A percentile compares a stretch with the other conserved stretches of the same genome.
Evolutionary conservation across 441 rosid species (phyloP).

Genomic region (Arabidopsis hybrid): DNA sequence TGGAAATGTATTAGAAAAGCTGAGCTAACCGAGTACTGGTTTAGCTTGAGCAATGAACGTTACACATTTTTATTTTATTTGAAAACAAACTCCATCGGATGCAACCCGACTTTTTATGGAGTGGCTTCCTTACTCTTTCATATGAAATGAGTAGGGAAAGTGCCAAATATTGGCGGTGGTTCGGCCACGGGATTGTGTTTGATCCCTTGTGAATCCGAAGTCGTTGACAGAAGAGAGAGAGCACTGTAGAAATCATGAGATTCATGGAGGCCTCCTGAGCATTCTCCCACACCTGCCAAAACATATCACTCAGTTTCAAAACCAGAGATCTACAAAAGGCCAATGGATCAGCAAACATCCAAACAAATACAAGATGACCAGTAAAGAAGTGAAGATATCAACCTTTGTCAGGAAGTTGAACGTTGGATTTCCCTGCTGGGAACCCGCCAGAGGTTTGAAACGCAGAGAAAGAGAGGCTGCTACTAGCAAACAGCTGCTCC

Average conservation of each 20-base stretch:
- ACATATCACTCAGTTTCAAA: constrained; percentile 25
- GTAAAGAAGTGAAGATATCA: constrained; percentile 32
- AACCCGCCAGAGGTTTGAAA: constrained; percentile 52
- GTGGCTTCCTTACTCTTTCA: constrained; percentile 20
- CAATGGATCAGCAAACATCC: not conserved
- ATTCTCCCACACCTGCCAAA: constrained; percentile 65
- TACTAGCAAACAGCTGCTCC: constrained; percentile 47
- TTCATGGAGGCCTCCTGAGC: constrained; percentile 58
- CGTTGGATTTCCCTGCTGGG: constrained; percentile 31
- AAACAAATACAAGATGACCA: constrained; percentile 1
- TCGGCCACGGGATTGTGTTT: constrained; percentile 34
- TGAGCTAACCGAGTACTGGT: constrained; percentile 20
- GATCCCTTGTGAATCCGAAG: constrained; percentile 60
- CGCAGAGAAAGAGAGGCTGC: constrained; percentile 44
- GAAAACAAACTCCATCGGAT: constrained; percentile 19
- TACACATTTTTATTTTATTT: not conserved
- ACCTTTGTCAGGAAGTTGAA: constrained; percentile 52
- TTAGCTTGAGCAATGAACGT: constrained; percentile 17
- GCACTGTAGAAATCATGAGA: constrained; percentile 81
- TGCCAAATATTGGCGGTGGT: constrained; percentile 34
- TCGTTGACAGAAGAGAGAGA: constrained; percentile 99
- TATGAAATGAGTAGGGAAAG: constrained; percentile 42
- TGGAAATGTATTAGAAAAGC: not conserved
- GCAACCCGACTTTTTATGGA: constrained; percentile 18
- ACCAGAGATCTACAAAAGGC: not conserved